Conservation (phyloP, 371 early-diverging fungal species). For the Mucor velutinosus region DNA sequence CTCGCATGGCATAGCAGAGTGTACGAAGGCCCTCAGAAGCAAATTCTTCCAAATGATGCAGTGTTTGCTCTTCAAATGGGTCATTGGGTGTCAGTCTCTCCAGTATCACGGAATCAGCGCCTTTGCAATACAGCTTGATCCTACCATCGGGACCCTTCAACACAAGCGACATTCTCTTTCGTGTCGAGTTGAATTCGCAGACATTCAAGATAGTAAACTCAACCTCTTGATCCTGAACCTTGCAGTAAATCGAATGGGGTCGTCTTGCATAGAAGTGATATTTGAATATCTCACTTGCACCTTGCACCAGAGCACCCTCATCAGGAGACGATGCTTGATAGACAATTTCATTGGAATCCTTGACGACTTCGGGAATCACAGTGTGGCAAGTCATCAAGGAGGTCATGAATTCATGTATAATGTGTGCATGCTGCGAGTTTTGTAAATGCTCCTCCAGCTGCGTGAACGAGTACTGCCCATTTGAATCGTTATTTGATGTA, state of each 20-base stretch:
- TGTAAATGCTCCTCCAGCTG: slow-evolving; percentile 59
- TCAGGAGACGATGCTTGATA: slow-evolving; percentile 93
- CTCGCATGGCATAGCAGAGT: slow-evolving; percentile 90
- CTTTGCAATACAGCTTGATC: slow-evolving; percentile 95
- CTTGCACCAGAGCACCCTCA: slow-evolving; percentile 86
- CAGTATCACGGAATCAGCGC: slow-evolving; percentile 97
- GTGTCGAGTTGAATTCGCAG: slow-evolving; percentile 97
- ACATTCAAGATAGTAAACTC: slow-evolving; percentile 90
- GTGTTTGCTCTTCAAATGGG: slow-evolving; percentile 73
- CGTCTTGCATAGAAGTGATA: slow-evolving; percentile 69
- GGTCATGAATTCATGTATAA: slow-evolving; percentile 75
- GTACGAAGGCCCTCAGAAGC: slow-evolving; percentile 93
- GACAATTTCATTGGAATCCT: slow-evolving; percentile 53
- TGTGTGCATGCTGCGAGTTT: slow-evolving; percentile 21
- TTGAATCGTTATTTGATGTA: slow-evolving; percentile 25
- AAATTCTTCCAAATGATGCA: slow-evolving; percentile 82
- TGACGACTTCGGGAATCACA: slow-evolving; percentile 84
- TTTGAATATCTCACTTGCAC: slow-evolving; percentile 66
- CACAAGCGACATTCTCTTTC: slow-evolving; percentile 96
- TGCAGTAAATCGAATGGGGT: slow-evolving; percentile 82
- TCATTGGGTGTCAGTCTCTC: slow-evolving; percentile 81
- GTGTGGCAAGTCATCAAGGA: slow-evolving; percentile 95
- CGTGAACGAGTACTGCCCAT: slow-evolving; percentile 63
- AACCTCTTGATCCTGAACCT: slow-evolving; percentile 55
- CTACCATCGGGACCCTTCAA: slow-evolving; percentile 84